Conservation (phyloP, 371 early-diverging fungal genomes). For the Apophysomyces variabilis region DNA sequence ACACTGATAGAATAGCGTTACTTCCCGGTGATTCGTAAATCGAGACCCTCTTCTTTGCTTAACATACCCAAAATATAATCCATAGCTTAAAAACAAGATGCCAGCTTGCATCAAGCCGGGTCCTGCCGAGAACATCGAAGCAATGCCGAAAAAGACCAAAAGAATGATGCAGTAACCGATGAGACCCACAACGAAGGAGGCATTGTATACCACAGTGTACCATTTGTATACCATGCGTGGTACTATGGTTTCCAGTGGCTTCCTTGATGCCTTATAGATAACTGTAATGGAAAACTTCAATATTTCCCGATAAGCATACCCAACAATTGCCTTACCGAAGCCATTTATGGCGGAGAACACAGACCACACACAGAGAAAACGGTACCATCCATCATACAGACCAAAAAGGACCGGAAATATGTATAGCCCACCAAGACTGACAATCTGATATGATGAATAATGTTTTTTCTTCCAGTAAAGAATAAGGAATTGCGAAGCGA, state of each 20-base stretch:
- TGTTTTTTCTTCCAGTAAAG: slow-evolving; percentile 82
- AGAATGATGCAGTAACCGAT: slow-evolving; percentile 63
- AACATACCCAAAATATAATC: slow-evolving; percentile 74
- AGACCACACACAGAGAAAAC: slow-evolving; percentile 50
- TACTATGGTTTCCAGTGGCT: slow-evolving; percentile 69
- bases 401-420: slow-evolving; percentile 63
- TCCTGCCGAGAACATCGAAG: slow-evolving; percentile 44
- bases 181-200: slow-evolving; percentile 67
- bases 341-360: slow-evolving; percentile 48
- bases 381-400: slow-evolving; percentile 53
- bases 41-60: background rate
- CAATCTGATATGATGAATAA: slow-evolving; percentile 74
- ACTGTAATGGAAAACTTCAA: slow-evolving; percentile 35
- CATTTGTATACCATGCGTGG: slow-evolving; percentile 76
- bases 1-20: slow-evolving; percentile 45
- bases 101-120: slow-evolving; percentile 53
- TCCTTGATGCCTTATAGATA: slow-evolving; percentile 60
- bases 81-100: slow-evolving; percentile 61
- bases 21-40: background rate
- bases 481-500: slow-evolving; percentile 77
- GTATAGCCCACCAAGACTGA: slow-evolving; percentile 78
- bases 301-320: background rate
- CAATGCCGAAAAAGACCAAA: slow-evolving; percentile 63
- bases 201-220: slow-evolving; percentile 67
- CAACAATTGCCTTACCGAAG: slow-evolving; percentile 33